Evolutionary conservation across 2,329 filamentous ascomycete genomes (phyloP).

Genomic region (Arthrocladium fulminans): DNA sequence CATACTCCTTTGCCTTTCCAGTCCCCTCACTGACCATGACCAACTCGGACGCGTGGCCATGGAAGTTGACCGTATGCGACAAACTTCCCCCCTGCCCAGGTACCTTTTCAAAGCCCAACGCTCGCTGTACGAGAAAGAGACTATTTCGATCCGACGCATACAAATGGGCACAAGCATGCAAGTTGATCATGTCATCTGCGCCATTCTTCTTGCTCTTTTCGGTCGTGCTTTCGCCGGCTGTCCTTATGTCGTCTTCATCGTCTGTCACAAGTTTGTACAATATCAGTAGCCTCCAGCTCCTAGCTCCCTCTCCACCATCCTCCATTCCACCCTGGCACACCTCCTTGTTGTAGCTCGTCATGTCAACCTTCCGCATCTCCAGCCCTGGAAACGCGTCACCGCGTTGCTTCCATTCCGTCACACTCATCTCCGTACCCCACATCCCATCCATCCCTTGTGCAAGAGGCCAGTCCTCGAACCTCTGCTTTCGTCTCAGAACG

Average conservation of each 20-base stretch:
- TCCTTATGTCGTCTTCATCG: conserved; percentile 23
- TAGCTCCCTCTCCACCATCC: conserved; percentile 20
- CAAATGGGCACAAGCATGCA: conserved; percentile 50
- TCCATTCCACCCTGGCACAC: conserved; percentile 15
- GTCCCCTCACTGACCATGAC: conserved; percentile 31
- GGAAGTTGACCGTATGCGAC: conserved; percentile 42
- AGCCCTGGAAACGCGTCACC: conserved; percentile 34
- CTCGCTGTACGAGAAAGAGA: conserved; percentile 43
- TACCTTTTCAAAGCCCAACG: conserved; percentile 35
- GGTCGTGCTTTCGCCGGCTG: conserved; percentile 13
- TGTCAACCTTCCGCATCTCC: conserved; percentile 45
- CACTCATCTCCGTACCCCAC: conserved; percentile 27
- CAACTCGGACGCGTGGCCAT: conserved; percentile 33
- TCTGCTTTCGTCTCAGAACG: conserved; percentile 25
- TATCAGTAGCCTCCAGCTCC: conserved; percentile 35
- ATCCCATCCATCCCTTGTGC: conserved; percentile 31
- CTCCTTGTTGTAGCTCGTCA: conserved; percentile 40
- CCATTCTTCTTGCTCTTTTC: conserved; percentile 21
- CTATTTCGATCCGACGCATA: conserved; percentile 51
- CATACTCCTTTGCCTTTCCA: conserved; percentile 37
- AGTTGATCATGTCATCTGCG: conserved; percentile 37
- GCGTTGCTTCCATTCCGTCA: conserved; percentile 23
- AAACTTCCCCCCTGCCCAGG: conserved; percentile 40
- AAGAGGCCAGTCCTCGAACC: conserved; percentile 27
- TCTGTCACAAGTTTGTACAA: conserved; percentile 40